phyloP scores from a whole-genome alignment of 2,329 filamentous ascomycete genomes.

The Coleophoma cylindrospora region DNA sequence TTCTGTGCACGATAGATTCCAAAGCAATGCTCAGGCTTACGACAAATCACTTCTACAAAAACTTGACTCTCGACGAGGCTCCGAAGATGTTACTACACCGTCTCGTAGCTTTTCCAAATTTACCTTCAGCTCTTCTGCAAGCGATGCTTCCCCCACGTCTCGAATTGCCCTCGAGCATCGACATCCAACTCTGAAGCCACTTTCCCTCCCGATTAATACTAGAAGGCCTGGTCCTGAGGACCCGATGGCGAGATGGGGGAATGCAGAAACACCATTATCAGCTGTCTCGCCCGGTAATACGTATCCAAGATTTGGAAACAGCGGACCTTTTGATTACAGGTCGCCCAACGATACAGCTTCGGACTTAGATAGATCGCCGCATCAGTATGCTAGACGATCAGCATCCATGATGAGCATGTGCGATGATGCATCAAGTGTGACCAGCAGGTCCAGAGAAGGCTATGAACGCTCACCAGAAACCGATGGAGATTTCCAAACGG shows the following conservation, averaged over 20 bases:
- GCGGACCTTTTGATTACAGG: conserved; percentile 16
- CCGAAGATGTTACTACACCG: conserved; percentile 25
- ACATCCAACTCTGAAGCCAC: conserved; percentile 24
- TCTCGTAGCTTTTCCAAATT: conserved; percentile 21
- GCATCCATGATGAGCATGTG: conserved; percentile 31
- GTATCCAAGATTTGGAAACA: conserved; percentile 16
- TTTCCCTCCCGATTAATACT: conserved; percentile 27
- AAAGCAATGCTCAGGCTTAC: conserved; percentile 29
- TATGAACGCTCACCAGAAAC: conserved; percentile 43
- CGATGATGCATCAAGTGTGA: conserved; percentile 45
- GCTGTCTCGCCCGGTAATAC: conserved; percentile 22
- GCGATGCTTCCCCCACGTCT: conserved; percentile 27
- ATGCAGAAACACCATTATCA: conserved; percentile 17
- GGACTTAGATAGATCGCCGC: conserved; percentile 24
- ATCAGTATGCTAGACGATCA: conserved; percentile 33
- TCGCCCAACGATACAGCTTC: conserved; percentile 23
- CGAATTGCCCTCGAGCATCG: conserved; percentile 22
- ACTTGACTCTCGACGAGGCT: conserved; percentile 21
- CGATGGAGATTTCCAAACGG: conserved; percentile 42
- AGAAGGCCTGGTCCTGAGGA: conserved; percentile 21
- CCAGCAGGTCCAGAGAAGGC: conserved; percentile 50
- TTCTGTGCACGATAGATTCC: conserved; percentile 27
- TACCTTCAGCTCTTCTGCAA: conserved; percentile 24
- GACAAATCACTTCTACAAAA: conserved; percentile 32
- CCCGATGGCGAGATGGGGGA: conserved; percentile 23